Base-by-base conservation (phyloP, 2,329 filamentous ascomycete species). In the Akanthomyces lecanii region DNA sequence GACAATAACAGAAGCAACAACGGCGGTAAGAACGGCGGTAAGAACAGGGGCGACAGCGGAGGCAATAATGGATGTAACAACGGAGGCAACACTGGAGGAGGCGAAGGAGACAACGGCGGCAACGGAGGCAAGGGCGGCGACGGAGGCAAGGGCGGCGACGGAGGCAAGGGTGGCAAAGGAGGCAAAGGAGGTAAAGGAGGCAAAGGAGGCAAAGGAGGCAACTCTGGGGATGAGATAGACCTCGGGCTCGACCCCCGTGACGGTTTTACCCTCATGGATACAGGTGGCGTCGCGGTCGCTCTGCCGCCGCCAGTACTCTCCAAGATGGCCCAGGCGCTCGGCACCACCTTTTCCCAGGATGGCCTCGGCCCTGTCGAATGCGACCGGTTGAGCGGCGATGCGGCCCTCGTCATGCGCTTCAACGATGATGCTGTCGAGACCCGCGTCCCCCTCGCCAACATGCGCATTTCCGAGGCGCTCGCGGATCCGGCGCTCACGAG, bases 231-330 rank as follows among this genome's bases (percentile, higher is more conserved):
- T 8, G 33, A 23, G 14, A 59, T 51, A 30, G 33, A 59, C 21
- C 56, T 59, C 25, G 21, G 21, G 1, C 56, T 59, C 30, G 44
- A 59, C 33, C 45, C 30, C 12, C 30, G 36, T 23, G 33, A 25
- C 21, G 56, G 23, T 36, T 25, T 59, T 2, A 59, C 45, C 30
- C 56, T 59, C 36, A 51, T 59, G 30, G 33, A 42, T 23, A 59
- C 56, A n/a, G 56, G 30, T 14, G 56, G 56, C 44, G 44, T 38
- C n/a, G n/a, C 3, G 2, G 48, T 59, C 21, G 56, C 36, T 6
- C 30, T 59, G 12, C 56, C 56, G 11, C 28, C 30, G 8, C 7
- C 30, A 30, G 45, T 51, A 14, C n/a, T 59, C 18, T 23, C 36
- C 30, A 12, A 4, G 12, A 40, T 59, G 44, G 56, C 56, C 30